Evolutionary conservation across 495 filamentous ascomycete genomes (phyloP).

Genomic region (Letharia columbiana): DNA sequence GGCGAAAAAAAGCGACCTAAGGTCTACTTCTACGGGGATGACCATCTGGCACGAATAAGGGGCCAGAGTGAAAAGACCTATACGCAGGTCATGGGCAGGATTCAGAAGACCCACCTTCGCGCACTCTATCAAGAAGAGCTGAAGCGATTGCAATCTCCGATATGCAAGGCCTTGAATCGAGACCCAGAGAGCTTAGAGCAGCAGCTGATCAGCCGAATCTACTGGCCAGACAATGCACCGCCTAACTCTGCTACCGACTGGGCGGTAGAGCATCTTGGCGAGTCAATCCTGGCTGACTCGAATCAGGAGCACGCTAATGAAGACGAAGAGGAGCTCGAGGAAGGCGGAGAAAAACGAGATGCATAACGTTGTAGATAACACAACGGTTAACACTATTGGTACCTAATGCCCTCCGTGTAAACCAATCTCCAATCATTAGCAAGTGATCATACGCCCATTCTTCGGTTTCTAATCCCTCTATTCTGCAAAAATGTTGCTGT

Average conservation of each 20-base stretch:
- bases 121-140: background rate
- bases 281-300: background rate
- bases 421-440: background rate
- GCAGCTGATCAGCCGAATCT: constrained; percentile 1
- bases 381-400: background rate
- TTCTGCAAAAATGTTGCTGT: background rate
- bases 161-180: background rate
- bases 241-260: background rate
- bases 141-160: background rate
- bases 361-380: background rate
- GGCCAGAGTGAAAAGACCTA: background rate
- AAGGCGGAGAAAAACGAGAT: background rate
- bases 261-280: background rate
- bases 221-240: background rate
- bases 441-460: background rate
- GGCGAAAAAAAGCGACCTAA: background rate
- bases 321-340: background rate
- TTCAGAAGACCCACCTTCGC: constrained; percentile 1
- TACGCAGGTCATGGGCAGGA: background rate
- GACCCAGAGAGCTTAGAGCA: background rate
- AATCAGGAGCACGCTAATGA: background rate
- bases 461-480: background rate
- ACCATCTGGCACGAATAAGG: background rate
- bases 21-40: background rate
- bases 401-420: background rate